A percentile compares a stretch with the other conserved stretches of the same genome.
Evolutionary conservation across 495 filamentous ascomycete genomes (phyloP).

Genomic region (Neurospora intermedia): DNA sequence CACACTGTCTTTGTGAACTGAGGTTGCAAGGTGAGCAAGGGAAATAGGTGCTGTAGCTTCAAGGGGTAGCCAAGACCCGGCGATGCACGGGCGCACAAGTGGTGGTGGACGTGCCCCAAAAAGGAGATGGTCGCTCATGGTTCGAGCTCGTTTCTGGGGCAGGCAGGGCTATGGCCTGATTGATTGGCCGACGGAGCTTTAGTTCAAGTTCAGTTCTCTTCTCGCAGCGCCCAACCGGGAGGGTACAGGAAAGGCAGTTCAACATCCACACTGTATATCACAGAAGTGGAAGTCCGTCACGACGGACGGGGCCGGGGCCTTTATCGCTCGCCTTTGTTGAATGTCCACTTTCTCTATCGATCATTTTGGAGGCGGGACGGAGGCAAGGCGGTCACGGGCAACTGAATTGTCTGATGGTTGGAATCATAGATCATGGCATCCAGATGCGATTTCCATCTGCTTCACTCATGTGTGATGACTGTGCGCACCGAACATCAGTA

Average conservation of each 20-base stretch:
- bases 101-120: not conserved
- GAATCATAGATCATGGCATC: not conserved
- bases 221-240: not conserved
- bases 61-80: not conserved
- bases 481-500: not conserved
- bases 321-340: not conserved
- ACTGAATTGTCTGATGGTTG: not conserved
- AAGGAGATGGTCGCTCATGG: not conserved
- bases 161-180: not conserved
- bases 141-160: not conserved
- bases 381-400: no score
- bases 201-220: not conserved
- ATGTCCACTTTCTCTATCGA: not conserved
- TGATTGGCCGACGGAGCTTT: not conserved
- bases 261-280: not conserved
- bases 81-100: not conserved
- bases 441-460: not conserved
- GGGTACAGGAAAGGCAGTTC: not conserved
- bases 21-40: not conserved
- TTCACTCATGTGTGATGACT: not conserved
- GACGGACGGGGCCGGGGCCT: not conserved
- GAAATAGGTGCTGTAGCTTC: not conserved
- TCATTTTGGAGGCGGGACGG: not conserved
- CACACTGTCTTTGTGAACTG: not conserved
- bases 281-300: not conserved